Evolutionary conservation across 176 grass and related monocot species (phyloP).

Genomic region (Rhynchospora tenuis): DNA sequence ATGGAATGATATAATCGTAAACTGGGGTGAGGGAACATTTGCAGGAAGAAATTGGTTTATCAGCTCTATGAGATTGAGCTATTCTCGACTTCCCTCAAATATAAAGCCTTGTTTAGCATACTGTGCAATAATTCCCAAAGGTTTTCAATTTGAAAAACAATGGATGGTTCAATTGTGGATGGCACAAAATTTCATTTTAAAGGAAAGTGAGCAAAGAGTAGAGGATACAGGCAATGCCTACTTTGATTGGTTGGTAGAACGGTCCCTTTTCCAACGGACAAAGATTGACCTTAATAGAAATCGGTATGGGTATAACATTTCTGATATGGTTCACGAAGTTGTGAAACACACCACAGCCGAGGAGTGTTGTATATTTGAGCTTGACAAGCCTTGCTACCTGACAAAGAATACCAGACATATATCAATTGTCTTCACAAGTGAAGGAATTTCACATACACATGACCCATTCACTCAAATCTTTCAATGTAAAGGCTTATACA

Average conservation of each 20-base stretch:
- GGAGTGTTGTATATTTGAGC: slow-evolving; percentile 22
- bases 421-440: background rate
- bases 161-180: slow-evolving; percentile 49
- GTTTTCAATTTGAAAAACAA: slow-evolving; percentile 22
- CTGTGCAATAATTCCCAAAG: slow-evolving; percentile 31
- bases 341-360: background rate
- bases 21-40: background rate
- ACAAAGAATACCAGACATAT: slow-evolving; percentile 21
- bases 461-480: slow-evolving; percentile 4
- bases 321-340: slow-evolving; percentile 8
- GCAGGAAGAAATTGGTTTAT: background rate
- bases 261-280: slow-evolving; percentile 22
- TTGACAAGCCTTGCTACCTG: background rate
- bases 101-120: slow-evolving; percentile 52
- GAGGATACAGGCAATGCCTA: slow-evolving; percentile 19
- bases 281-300: background rate
- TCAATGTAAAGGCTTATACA: background rate
- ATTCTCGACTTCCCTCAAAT: slow-evolving; percentile 20
- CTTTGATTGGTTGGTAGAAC: slow-evolving; percentile 18
- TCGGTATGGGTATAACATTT: slow-evolving; percentile 8
- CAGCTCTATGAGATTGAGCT: slow-evolving; percentile 15
- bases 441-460: background rate
- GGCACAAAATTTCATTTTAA: slow-evolving; percentile 33
- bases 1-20: slow-evolving; percentile 14
- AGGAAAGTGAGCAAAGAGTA: background rate